phyloP scores from a whole-genome alignment of 352 stramenopile genomes.

The Phytophthora idaei region DNA sequence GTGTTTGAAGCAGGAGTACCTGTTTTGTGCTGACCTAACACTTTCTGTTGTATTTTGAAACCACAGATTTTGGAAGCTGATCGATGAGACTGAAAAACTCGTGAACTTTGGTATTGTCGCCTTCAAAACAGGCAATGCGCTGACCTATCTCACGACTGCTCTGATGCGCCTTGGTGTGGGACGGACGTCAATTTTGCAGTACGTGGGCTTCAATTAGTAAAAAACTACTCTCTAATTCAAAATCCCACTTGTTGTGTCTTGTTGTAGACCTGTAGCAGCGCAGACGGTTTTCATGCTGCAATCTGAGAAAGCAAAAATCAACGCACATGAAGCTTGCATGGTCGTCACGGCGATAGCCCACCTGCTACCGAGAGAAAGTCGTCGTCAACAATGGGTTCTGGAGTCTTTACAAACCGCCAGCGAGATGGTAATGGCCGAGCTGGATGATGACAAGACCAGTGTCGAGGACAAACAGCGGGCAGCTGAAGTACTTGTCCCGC shows the following conservation, averaged over 20 bases:
- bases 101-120: constrained; percentile 70
- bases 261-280: constrained; percentile 49
- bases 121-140: constrained; percentile 46
- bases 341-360: constrained; percentile 53
- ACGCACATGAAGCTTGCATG: constrained; percentile 52
- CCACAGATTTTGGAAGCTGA: constrained; percentile 68
- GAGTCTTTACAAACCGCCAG: constrained; percentile 48
- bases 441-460: constrained; percentile 29
- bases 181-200: constrained; percentile 62
- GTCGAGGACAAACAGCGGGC: constrained; percentile 27
- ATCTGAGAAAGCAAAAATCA: constrained; percentile 36
- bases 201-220: constrained; percentile 18
- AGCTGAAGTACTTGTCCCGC: constrained; percentile 45
- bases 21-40: background rate
- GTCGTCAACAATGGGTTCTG: constrained; percentile 54
- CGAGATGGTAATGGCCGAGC: constrained; percentile 37
- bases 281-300: constrained; percentile 50
- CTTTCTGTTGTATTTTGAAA: background rate
- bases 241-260: background rate
- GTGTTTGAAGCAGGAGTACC: background rate
- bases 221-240: background rate
- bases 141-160: constrained; percentile 51
- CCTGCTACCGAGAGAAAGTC: constrained; percentile 55
- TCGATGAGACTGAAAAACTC: constrained; percentile 65
- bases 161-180: constrained; percentile 66